phyloP scores from a whole-genome alignment of 331 rosid species.

The Malus hybrid region DNA sequence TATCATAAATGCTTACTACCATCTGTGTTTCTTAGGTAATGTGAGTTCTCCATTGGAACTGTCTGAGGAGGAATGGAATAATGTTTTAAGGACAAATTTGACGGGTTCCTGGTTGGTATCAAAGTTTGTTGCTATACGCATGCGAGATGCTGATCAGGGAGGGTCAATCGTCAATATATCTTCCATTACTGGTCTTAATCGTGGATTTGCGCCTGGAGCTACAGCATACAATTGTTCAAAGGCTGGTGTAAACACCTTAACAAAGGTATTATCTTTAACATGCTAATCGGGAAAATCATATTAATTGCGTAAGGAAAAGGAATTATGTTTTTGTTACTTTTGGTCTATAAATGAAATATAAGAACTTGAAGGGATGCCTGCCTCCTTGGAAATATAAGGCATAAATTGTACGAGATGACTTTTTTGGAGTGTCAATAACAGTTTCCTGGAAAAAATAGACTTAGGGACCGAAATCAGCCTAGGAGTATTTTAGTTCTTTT shows the following conservation, averaged over 20 bases:
- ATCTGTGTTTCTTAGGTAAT: slow-evolving; percentile 30
- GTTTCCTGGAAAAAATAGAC: background rate
- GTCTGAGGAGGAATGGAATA: slow-evolving; percentile 74
- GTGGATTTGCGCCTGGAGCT: slow-evolving; percentile 52
- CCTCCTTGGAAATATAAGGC: background rate
- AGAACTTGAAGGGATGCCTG: background rate
- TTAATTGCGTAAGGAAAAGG: background rate
- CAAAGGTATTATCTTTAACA: slow-evolving; percentile 41
- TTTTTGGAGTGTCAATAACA: background rate
- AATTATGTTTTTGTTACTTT: background rate
- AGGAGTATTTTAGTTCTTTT: background rate
- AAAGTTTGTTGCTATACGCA: slow-evolving; percentile 45
- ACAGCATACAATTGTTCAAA: slow-evolving; percentile 60
- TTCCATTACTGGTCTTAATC: slow-evolving; percentile 52
- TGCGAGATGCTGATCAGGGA: slow-evolving; percentile 39
- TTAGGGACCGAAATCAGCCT: background rate
- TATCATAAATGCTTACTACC: background rate
- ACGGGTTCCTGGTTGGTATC: slow-evolving; percentile 83
- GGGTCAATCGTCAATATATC: slow-evolving; percentile 75
- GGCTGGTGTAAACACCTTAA: slow-evolving; percentile 38
- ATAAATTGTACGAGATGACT: background rate
- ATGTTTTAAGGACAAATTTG: slow-evolving; percentile 46
- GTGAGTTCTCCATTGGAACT: slow-evolving; percentile 52
- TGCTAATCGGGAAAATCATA: background rate
- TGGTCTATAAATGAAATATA: background rate